Conservation (phyloP, 768 basidiomycete species). For the Tremella mesenterica region DNA sequence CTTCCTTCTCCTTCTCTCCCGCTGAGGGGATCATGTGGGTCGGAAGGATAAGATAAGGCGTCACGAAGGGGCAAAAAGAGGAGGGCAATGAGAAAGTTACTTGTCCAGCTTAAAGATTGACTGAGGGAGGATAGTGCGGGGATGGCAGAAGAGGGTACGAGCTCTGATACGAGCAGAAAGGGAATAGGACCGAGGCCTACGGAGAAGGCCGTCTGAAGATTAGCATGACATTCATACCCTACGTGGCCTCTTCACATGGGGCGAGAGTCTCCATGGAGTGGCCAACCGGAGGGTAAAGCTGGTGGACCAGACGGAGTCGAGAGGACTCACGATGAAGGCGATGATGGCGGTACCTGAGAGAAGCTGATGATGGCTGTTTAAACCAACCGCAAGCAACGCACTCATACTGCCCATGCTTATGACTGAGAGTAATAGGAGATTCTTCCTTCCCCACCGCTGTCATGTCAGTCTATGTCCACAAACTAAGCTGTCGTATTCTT, state of each 20-base stretch:
- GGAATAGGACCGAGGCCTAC: slow-evolving; percentile 85
- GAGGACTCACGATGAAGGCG: slow-evolving; percentile 59
- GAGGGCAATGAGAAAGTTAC: slow-evolving; percentile 76
- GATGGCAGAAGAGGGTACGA: slow-evolving; percentile 72
- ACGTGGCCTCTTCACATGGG: too few relatives aligned
- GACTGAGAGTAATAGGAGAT: slow-evolving; percentile 60
- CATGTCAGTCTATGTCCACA: neutral
- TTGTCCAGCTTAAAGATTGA: slow-evolving; percentile 68
- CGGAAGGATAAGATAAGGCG: slow-evolving; percentile 47
- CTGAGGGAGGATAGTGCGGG: slow-evolving; percentile 68
- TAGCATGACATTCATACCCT: too few relatives aligned
- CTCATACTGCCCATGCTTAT: slow-evolving; percentile 60
- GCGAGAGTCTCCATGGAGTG: neutral
- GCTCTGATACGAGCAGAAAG: slow-evolving; percentile 83
- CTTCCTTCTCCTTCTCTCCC: slow-evolving; percentile 61
- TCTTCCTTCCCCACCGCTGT: slow-evolving; percentile 65
- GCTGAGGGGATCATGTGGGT: slow-evolving; percentile 40
- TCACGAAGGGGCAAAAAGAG: slow-evolving; percentile 77
- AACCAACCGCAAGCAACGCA: slow-evolving; percentile 58
- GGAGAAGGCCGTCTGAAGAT: slow-evolving; percentile 63
- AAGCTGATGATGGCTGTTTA: slow-evolving; percentile 55
- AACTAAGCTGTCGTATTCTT: neutral
- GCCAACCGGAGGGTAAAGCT: neutral
- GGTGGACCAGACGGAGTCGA: slow-evolving; percentile 1
- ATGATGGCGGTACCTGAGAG: slow-evolving; percentile 67